phyloP scores from a whole-genome alignment of 805 yeast species.

The Cyberlindnera saturnus region DNA sequence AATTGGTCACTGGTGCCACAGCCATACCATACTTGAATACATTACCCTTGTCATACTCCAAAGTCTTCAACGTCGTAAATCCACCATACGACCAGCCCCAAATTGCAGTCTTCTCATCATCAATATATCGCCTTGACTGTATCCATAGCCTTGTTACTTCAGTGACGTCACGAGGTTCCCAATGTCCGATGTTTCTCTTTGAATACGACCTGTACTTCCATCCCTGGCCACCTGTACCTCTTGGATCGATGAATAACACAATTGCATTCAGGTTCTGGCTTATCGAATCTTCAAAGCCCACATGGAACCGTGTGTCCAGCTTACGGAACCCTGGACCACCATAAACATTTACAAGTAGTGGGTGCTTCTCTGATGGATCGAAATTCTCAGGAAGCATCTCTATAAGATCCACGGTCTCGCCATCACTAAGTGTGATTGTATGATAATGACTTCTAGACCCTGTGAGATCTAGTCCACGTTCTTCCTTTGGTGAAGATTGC shows the following conservation, averaged over 20 bases:
- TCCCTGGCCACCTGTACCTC: slow-evolving; percentile 79
- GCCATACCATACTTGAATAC: slow-evolving; percentile 72
- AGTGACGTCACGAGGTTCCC: slow-evolving; percentile 71
- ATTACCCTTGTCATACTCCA: slow-evolving; percentile 58
- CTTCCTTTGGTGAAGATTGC: background rate
- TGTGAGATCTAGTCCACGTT: slow-evolving; percentile 12
- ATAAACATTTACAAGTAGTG: slow-evolving; percentile 61
- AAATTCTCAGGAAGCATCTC: slow-evolving; percentile 60
- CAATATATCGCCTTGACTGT: slow-evolving; percentile 36
- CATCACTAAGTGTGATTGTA: slow-evolving; percentile 15
- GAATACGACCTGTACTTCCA: slow-evolving; percentile 62
- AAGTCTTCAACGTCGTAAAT: slow-evolving; percentile 64
- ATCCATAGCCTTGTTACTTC: slow-evolving; percentile 47
- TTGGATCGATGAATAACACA: slow-evolving; percentile 65
- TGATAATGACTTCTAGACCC: slow-evolving; percentile 17
- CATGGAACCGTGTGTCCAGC: slow-evolving; percentile 37
- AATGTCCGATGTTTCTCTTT: slow-evolving; percentile 52
- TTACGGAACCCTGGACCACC: slow-evolving; percentile 81
- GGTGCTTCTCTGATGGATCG: slow-evolving; percentile 43
- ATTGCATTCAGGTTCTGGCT: slow-evolving; percentile 53
- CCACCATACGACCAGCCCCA: slow-evolving; percentile 95
- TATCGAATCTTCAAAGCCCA: slow-evolving; percentile 55
- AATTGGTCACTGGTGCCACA: slow-evolving; percentile 81
- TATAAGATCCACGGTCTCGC: slow-evolving; percentile 39
- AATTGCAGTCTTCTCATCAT: slow-evolving; percentile 50